A percentile compares a stretch with the other conserved stretches of the same genome.
Evolutionary conservation across 352 stramenopile species (phyloP).

Genomic region (Phytophthora hybrid): DNA sequence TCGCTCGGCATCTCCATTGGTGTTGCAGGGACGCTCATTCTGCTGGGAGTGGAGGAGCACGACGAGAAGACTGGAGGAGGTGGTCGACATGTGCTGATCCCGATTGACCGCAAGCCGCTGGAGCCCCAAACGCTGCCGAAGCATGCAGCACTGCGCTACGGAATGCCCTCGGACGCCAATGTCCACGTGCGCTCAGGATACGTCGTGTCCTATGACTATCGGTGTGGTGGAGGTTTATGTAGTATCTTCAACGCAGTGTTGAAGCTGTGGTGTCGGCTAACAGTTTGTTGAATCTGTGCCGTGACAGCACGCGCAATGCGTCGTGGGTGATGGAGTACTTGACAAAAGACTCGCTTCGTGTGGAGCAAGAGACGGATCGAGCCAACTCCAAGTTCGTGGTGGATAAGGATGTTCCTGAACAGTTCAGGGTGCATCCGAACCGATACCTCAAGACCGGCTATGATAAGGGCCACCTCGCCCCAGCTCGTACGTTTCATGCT

Average conservation of each 20-base stretch:
- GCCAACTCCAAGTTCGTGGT: conserved; percentile 90
- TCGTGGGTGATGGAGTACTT: conserved; percentile 90
- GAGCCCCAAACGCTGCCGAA: conserved; percentile 29
- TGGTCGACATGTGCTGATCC: conserved; percentile 17
- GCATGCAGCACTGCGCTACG: conserved; percentile 83
- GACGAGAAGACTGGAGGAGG: conserved; percentile 7
- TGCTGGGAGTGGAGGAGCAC: conserved; percentile 45
- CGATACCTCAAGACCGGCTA: conserved; percentile 93
- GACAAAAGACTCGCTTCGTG: conserved; percentile 74
- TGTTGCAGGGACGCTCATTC: conserved; percentile 49
- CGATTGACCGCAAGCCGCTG: conserved; percentile 19
- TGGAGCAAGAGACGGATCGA: conserved; percentile 75
- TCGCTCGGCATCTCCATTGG: conserved; percentile 65
- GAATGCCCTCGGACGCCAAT: conserved; percentile 70
- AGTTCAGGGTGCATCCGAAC: conserved; percentile 88
- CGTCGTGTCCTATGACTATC: conserved; percentile 87
- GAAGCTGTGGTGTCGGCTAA: background rate
- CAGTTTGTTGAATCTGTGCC: background rate
- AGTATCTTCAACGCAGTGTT: background rate
- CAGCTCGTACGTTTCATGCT: conserved; percentile 64
- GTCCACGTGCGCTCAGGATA: conserved; percentile 82
- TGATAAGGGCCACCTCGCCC: conserved; percentile 95
- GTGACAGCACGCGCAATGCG: conserved; percentile 76
- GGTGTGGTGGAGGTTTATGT: conserved; percentile 38
- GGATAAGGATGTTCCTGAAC: conserved; percentile 72